phyloP scores from a whole-genome alignment of 2,329 filamentous ascomycete genomes.

The Nemania sp. region DNA sequence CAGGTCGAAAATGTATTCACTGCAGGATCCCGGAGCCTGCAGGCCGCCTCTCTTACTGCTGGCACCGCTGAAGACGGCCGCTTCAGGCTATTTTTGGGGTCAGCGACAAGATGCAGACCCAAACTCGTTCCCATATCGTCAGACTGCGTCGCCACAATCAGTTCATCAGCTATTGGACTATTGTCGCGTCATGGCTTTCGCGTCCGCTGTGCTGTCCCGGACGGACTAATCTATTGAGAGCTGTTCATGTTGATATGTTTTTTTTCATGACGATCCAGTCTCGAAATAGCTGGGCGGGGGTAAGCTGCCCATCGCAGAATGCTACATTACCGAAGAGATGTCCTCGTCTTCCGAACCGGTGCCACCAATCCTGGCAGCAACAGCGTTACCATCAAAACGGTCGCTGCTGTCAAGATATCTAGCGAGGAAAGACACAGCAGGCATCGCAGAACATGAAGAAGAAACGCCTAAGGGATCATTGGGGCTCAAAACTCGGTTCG shows the following conservation, averaged over 20 bases:
- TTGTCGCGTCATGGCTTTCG: no score
- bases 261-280: background rate
- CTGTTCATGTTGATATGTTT: background rate
- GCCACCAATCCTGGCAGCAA: background rate
- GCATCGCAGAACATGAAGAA: background rate
- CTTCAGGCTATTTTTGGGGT: no score
- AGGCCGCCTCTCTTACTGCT: no score
- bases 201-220: no score
- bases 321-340: conserved; percentile 3
- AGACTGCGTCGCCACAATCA: no score
- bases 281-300: background rate
- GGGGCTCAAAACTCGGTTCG: conserved; percentile 31
- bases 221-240: no score
- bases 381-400: background rate
- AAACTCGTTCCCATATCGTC: no score
- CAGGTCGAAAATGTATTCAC: no score
- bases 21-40: no score
- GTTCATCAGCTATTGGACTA: no score
- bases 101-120: no score
- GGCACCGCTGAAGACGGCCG: no score
- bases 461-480: conserved; percentile 29
- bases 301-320: background rate
- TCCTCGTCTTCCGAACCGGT: conserved; percentile 1
- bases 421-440: background rate
- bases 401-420: conserved; percentile 14